These are phyloP conservation scores for Psilocybe sp. DNA, from an alignment of 768 basidiomycete species.

Conservation along the genomic window DNA sequence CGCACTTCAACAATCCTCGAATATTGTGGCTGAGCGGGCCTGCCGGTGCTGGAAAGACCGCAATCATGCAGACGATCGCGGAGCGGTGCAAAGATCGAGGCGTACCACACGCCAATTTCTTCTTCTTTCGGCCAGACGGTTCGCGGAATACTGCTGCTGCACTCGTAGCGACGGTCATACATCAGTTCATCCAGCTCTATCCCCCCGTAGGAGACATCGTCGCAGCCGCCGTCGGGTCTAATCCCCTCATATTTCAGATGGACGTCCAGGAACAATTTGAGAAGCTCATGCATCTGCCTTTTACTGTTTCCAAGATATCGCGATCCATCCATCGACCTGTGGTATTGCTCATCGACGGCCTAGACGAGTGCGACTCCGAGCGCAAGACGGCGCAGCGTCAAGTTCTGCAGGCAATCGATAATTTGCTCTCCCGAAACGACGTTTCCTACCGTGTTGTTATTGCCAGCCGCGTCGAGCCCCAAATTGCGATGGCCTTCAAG, in stretches of 20 bases:
- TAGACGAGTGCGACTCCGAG: constrained; percentile 1
- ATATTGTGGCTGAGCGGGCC: constrained; percentile 8
- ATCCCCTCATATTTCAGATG: background rate
- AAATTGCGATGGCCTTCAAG: background rate
- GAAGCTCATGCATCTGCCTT: background rate
- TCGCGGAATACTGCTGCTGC: background rate
- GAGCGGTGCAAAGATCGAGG: background rate
- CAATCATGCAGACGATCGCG: constrained; percentile 10
- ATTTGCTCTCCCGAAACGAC: background rate
- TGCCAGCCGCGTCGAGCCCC: constrained; percentile 1
- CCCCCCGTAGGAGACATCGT: background rate
- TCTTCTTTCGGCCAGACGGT: background rate
- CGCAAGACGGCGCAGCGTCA: background rate
- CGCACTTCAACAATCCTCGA: too few species aligned
- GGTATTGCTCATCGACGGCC: constrained; percentile 2
- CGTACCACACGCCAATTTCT: background rate
- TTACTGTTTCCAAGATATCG: background rate
- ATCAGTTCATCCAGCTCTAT: background rate
- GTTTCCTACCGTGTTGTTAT: background rate
- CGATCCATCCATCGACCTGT: background rate
- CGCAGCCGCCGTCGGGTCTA: background rate
- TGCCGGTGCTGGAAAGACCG: constrained; percentile 13
- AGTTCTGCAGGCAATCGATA: background rate
- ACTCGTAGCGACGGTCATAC: constrained; percentile 1
- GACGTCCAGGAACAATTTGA: background rate